A percentile compares a stretch with the other conserved stretches of the same genome.
phyloP scores from a whole-genome alignment of 805 yeast species.

The Nakazawaea sp. region DNA sequence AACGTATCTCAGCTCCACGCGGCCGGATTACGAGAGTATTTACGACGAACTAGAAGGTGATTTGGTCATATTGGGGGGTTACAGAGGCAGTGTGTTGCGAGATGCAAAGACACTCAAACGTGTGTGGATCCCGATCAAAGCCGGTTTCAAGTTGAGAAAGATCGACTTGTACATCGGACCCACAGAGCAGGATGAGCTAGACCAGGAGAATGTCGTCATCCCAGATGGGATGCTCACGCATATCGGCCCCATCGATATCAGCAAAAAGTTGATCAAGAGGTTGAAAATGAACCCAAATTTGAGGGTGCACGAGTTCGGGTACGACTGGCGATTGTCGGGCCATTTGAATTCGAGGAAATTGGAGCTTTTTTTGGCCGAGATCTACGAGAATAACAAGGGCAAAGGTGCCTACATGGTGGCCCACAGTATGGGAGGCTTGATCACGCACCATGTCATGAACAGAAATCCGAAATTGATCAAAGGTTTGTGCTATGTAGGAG shows the following conservation, averaged over 20 bases:
- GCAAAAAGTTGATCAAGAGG: slow-evolving; percentile 50
- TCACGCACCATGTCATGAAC: slow-evolving; percentile 76
- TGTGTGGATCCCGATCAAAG: slow-evolving; percentile 83
- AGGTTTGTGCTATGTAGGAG: slow-evolving; percentile 76
- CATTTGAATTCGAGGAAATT: slow-evolving; percentile 49
- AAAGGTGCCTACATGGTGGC: slow-evolving; percentile 69
- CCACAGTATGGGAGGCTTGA: slow-evolving; percentile 92
- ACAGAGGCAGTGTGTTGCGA: slow-evolving; percentile 73
- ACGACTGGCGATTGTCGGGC: slow-evolving; percentile 84
- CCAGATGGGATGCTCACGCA: slow-evolving; percentile 78
- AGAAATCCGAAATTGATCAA: slow-evolving; percentile 60
- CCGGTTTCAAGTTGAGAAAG: slow-evolving; percentile 70
- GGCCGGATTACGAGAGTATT: slow-evolving; percentile 34
- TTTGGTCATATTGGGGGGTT: slow-evolving; percentile 79
- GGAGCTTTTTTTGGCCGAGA: slow-evolving; percentile 34
- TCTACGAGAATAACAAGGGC: slow-evolving; percentile 38
- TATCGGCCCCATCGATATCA: slow-evolving; percentile 82
- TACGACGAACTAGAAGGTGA: slow-evolving; percentile 69
- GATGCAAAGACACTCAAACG: slow-evolving; percentile 58
- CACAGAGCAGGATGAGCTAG: slow-evolving; percentile 56
- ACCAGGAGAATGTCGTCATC: slow-evolving; percentile 43
- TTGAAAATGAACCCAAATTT: slow-evolving; percentile 51
- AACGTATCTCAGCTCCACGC: slow-evolving; percentile 16
- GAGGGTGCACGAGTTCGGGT: slow-evolving; percentile 71
- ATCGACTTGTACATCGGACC: slow-evolving; percentile 73